phyloP scores from a whole-genome alignment of 331 rosid species.

The Acacia concinna region DNA sequence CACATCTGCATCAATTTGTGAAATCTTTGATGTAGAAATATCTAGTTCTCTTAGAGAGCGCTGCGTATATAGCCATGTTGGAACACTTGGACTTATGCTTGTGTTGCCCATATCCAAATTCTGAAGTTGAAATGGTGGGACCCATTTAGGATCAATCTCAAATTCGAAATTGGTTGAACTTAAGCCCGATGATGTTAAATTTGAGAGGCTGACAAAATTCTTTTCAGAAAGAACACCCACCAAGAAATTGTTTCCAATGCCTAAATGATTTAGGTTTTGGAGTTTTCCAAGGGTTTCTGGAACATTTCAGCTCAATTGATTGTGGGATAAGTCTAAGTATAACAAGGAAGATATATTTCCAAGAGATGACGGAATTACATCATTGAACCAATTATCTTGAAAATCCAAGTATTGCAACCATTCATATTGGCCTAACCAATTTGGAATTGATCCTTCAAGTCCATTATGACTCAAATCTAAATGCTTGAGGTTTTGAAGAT shows the following conservation, averaged over 20 bases:
- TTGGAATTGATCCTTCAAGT: neutral
- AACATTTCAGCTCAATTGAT: neutral
- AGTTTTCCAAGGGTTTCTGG: neutral
- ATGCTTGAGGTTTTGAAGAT: neutral
- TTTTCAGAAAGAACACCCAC: neutral
- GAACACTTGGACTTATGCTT: neutral
- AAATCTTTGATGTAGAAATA: neutral
- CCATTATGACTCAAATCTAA: neutral
- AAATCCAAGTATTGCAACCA: neutral
- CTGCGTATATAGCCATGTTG: neutral
- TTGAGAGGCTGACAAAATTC: neutral
- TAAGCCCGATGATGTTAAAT: neutral
- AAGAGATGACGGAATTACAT: neutral
- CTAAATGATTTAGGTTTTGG: neutral
- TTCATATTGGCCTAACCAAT: neutral
- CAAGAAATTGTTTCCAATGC: neutral
- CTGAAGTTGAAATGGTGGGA: neutral
- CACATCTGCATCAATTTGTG: neutral
- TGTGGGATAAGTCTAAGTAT: neutral
- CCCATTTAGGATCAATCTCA: neutral
- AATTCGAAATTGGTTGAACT: neutral
- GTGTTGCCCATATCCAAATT: fast-evolving
- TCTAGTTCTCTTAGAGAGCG: fast-evolving
- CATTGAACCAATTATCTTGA: fast-evolving
- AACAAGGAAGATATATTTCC: neutral